Conservation (phyloP, 2,329 filamentous ascomycete species). For the Boeremia lycopersici region DNA sequence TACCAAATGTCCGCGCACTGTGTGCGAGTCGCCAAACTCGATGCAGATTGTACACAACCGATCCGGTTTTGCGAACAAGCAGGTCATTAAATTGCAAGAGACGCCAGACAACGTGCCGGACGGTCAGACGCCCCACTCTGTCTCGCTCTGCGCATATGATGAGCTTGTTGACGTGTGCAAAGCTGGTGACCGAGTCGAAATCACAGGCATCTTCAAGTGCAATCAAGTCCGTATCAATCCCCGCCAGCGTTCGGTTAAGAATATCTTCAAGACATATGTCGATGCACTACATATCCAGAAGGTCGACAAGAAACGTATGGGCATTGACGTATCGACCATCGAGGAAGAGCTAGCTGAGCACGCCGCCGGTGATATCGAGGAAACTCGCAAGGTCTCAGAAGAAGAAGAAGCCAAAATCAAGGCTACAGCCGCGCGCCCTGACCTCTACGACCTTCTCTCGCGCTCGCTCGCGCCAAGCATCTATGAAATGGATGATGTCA, state of each 20-base stretch:
- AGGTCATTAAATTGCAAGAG: conserved; percentile 98
- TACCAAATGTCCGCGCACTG: conserved; percentile 81
- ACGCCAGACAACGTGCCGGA: conserved; percentile 94
- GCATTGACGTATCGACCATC: conserved; percentile 86
- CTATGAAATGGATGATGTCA: conserved; percentile 98
- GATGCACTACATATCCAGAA: conserved; percentile 97
- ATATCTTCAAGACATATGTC: conserved; percentile 96
- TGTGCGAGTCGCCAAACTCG: conserved; percentile 86
- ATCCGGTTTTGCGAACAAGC: conserved; percentile 93
- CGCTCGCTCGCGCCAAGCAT: conserved; percentile 92
- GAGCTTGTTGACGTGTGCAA: conserved; percentile 98
- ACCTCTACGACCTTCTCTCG: conserved; percentile 91
- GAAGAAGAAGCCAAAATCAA: conserved; percentile 92
- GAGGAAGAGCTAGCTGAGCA: conserved; percentile 80
- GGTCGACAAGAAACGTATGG: conserved; percentile 92
- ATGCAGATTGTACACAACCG: conserved; percentile 99
- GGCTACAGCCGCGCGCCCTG: conserved; percentile 75
- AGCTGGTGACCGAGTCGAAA: conserved; percentile 91
- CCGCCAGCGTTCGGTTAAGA: conserved; percentile 88
- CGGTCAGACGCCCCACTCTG: conserved; percentile 95
- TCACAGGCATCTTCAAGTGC: conserved; percentile 96
- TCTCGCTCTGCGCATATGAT: conserved; percentile 94
- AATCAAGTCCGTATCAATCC: conserved; percentile 94
- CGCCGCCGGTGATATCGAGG: conserved; percentile 74
- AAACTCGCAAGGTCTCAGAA: conserved; percentile 79